Percentiles rank a stretch among this genome's conserved stretches.
Conservation (phyloP, 768 basidiomycete species). For the Exsudoporus frostii region DNA sequence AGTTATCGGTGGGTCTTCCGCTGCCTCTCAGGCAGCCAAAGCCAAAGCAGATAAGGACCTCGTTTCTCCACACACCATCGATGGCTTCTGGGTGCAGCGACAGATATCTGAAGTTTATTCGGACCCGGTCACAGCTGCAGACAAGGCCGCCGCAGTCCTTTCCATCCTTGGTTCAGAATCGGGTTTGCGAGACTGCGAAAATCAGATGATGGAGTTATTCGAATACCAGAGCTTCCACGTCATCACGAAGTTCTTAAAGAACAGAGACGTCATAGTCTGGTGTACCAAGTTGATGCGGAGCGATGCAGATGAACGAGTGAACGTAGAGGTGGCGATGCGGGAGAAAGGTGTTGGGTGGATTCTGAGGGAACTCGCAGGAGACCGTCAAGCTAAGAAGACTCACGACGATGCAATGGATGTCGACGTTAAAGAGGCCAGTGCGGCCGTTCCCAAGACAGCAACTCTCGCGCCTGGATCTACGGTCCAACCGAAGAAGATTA, state of each 20-base stretch:
- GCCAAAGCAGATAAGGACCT: conserved; percentile 68
- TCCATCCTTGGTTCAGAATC: conserved; percentile 84
- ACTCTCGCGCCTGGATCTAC: conserved; percentile 86
- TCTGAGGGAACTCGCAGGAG: conserved; percentile 80
- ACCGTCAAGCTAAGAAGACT: conserved; percentile 57
- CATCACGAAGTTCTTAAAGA: conserved; percentile 87
- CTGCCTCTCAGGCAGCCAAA: conserved; percentile 41
- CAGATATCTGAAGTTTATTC: conserved; percentile 88
- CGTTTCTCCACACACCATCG: conserved; percentile 87
- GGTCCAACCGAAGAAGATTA: conserved; percentile 76
- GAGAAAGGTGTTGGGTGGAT: conserved; percentile 98
- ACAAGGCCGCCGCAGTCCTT: conserved; percentile 84
- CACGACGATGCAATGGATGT: conserved; percentile 73
- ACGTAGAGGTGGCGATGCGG: conserved; percentile 96
- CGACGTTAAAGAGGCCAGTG: conserved; percentile 50
- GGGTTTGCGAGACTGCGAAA: conserved; percentile 88
- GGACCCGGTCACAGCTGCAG: conserved; percentile 91
- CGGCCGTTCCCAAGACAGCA: conserved; percentile 69
- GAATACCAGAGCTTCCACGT: conserved; percentile 91
- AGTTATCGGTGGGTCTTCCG: conserved; percentile 71
- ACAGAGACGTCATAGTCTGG: conserved; percentile 96
- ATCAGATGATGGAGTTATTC: conserved; percentile 94
- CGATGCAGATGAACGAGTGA: conserved; percentile 82
- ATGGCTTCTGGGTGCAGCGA: conserved; percentile 98
- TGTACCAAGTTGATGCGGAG: conserved; percentile 93